Evolutionary conservation across 1,284 basidiomycete genomes (phyloP).

Genomic region (Heliocybe sulcata): DNA sequence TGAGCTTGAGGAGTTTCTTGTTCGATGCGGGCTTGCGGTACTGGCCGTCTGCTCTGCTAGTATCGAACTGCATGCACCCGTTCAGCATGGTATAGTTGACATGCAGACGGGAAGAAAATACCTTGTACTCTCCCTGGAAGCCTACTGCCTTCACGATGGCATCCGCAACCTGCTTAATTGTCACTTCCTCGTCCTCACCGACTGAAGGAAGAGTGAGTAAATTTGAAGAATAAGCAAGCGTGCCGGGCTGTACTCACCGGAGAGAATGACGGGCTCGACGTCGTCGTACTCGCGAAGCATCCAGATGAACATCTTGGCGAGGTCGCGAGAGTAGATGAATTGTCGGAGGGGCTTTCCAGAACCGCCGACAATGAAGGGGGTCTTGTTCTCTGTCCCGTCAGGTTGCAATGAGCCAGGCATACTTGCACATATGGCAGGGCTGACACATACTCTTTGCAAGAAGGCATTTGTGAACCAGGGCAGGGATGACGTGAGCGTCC

Average conservation of each 20-base stretch:
- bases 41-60: slow-evolving; percentile 73
- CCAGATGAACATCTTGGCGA: slow-evolving; percentile 92
- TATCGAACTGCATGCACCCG: slow-evolving; percentile 46
- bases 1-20: slow-evolving; percentile 64
- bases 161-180: slow-evolving; percentile 80
- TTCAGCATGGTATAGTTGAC: slow-evolving; percentile 1
- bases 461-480: slow-evolving; percentile 83
- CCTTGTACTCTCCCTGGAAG: slow-evolving; percentile 67
- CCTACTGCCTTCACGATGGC: slow-evolving; percentile 75
- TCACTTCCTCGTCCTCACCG: slow-evolving; percentile 85
- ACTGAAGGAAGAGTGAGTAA: slow-evolving; percentile 32
- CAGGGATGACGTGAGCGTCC: slow-evolving; percentile 86
- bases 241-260: slow-evolving; percentile 38
- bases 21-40: slow-evolving; percentile 94
- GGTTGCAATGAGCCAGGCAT: too few species aligned
- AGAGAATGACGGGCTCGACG: slow-evolving; percentile 85
- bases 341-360: slow-evolving; percentile 85
- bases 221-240: neutral
- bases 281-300: slow-evolving; percentile 82
- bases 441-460: slow-evolving; percentile 68
- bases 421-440: too few species aligned
- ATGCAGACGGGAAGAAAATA: slow-evolving; percentile 17
- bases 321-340: slow-evolving; percentile 91
- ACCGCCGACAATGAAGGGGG: slow-evolving; percentile 77
- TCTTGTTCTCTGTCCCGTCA: slow-evolving; percentile 77